A percentile compares a stretch with the other conserved stretches of the same genome.
Conservation (phyloP, 2,329 filamentous ascomycete species). For the Lecanicillium sp. region DNA sequence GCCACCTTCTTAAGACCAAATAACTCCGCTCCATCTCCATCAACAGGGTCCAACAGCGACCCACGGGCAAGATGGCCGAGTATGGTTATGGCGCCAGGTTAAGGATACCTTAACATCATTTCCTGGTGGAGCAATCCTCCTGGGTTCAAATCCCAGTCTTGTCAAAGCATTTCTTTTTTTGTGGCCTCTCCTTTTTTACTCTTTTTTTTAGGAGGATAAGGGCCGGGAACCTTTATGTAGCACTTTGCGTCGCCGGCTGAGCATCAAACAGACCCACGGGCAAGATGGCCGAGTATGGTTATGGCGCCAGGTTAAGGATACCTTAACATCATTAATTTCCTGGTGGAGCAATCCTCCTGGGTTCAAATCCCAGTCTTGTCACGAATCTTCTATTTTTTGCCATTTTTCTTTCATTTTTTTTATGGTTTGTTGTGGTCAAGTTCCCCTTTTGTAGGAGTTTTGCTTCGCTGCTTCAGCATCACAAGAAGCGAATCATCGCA, state of each 20-base stretch:
- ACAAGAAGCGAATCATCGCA: too few relatives aligned
- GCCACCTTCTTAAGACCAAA: neutral
- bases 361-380: slow-evolving; percentile 32
- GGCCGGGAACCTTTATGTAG: neutral
- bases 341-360: slow-evolving; percentile 32
- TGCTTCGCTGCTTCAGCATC: too few relatives aligned
- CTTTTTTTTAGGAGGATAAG: too few relatives aligned
- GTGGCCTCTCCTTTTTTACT: neutral
- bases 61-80: slow-evolving; percentile 28
- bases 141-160: slow-evolving; percentile 32
- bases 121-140: slow-evolving; percentile 32
- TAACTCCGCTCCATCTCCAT: neutral
- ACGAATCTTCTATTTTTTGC: slow-evolving; percentile 13
- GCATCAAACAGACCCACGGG: slow-evolving; percentile 11
- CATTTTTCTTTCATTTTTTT: neutral
- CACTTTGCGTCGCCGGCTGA: neutral
- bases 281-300: slow-evolving; percentile 32
- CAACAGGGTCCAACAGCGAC: neutral
- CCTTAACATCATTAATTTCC: slow-evolving; percentile 24
- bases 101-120: slow-evolving; percentile 26
- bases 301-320: slow-evolving; percentile 31
- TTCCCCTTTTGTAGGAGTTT: neutral
- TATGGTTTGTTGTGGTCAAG: neutral
- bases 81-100: slow-evolving; percentile 33
- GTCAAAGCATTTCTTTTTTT: slow-evolving; percentile 18